Evolutionary conservation across 1,284 basidiomycete species (phyloP), one percentile per base, ranked within the genome.

Genomic region (Cystobasidiaceae sp.): DNA sequence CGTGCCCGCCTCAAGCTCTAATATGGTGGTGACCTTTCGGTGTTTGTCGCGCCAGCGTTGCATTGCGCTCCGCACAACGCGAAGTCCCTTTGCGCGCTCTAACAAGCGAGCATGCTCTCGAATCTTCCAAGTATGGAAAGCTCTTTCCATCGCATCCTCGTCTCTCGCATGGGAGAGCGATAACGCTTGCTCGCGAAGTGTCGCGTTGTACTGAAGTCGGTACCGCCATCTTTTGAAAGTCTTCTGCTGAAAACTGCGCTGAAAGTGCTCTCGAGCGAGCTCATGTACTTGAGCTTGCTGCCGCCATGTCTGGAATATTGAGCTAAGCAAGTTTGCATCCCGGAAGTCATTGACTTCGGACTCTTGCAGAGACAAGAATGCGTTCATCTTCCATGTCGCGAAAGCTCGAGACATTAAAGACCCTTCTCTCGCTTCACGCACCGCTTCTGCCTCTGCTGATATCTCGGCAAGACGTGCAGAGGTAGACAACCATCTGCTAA

Each of bases 401-500:
- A 67, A 49, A 7, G 33, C 19, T 8, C 43, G 23, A 15, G 46
- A 21, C 13, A 52, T 27, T 25, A 39, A n/a, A n/a, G 44, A 32
- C 11, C 30, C 32, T 15, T 56, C 44, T 9, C 44, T 33, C 15
- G 21, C 32, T 8, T 30, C 41, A n/a, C 56, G 30, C 15, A 62
- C 19, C 8, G 48, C 30, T 7, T 49, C 39, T 9, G 58, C 58
- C 25, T 49, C 51, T 3, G 49, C 28, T 21, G 54, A 50, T 17
- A 34, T 39, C 34, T 67, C 58, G 8, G 66, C 66, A 7, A 61
- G 44, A 25, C 39, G 19, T 27, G 58, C 50, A 30, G 66, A 34
- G 37, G 39, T 61, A 5, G 32, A n/a, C 17, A 62, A 51, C 66
- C 66, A 67, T 41, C 55, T 61, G n/a, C 27, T 23, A 9, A 67